Evolutionary conservation across 176 grass and related monocot species (phyloP).

Genomic region (Cymbopogon citratus): DNA sequence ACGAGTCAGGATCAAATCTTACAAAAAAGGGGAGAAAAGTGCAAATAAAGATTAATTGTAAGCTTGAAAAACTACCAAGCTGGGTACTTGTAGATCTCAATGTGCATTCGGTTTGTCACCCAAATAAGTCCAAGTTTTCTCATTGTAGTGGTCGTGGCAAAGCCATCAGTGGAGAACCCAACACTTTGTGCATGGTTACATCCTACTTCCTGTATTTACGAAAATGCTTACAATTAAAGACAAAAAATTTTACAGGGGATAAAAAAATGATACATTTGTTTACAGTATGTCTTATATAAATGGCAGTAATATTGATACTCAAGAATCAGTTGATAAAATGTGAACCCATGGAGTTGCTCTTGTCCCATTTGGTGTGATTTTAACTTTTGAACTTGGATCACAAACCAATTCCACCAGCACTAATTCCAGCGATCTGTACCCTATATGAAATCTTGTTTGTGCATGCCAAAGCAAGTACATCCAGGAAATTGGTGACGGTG

Average conservation of each 20-base stretch:
- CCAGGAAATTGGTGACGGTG: background rate
- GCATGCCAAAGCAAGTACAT: background rate
- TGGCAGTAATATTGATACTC: background rate
- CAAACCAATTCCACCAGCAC: conserved; percentile 9
- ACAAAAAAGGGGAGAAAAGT: background rate
- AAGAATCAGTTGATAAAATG: conserved; percentile 5
- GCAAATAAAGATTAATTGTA: background rate
- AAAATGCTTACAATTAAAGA: conserved; percentile 12
- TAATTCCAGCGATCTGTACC: background rate
- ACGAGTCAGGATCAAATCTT: conserved; percentile 4
- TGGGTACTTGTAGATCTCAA: conserved; percentile 97
- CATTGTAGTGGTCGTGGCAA: conserved; percentile 93
- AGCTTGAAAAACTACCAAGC: conserved; percentile 60
- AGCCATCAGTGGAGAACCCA: conserved; percentile 95
- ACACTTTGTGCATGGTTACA: conserved; percentile 94
- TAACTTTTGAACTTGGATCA: background rate
- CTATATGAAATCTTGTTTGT: background rate
- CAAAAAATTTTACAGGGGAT: background rate
- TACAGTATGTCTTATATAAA: conserved; percentile 4
- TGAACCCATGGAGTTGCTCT: background rate
- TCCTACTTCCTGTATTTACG: conserved; percentile 74
- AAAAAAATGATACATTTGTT: background rate
- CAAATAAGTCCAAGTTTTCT: conserved; percentile 91
- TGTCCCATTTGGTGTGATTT: background rate
- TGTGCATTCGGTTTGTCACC: conserved; percentile 95